A percentile compares a stretch with the other conserved stretches of the same genome.
Evolutionary conservation across 2,329 filamentous ascomycete species (phyloP).

Genomic region (Neofusicoccum sp.): DNA sequence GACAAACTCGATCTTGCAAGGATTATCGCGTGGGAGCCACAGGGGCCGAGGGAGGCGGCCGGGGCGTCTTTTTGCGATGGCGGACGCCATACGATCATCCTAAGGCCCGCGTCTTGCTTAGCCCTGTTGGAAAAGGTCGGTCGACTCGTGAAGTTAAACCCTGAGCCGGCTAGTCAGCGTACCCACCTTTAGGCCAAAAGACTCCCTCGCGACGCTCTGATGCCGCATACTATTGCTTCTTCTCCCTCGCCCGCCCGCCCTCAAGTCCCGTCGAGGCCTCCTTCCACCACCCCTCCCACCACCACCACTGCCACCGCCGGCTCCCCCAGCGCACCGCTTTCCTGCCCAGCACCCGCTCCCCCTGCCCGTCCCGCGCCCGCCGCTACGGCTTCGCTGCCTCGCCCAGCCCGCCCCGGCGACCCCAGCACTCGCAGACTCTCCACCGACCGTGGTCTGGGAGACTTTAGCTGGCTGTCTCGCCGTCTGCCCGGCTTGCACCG

Average conservation of each 20-base stretch:
- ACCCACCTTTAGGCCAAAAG: conserved; percentile 23
- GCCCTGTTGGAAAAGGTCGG: conserved; percentile 20
- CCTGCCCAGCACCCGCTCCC: conserved; percentile 23
- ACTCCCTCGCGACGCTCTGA: conserved; percentile 21
- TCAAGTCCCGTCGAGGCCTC: conserved; percentile 2
- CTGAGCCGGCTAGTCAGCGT: conserved; percentile 21
- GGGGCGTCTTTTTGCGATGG: conserved; percentile 20
- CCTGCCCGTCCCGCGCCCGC: conserved; percentile 20
- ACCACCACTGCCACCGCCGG: conserved; percentile 23
- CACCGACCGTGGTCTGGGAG: conserved; percentile 17
- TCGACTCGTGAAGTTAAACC: conserved; percentile 22
- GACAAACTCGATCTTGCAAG: conserved; percentile 22
- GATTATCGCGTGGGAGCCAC: conserved; percentile 23
- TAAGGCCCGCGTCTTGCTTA: conserved; percentile 22
- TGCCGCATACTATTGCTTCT: conserved; percentile 21
- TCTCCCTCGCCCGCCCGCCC: conserved; percentile 20
- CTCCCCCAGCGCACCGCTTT: conserved; percentile 4
- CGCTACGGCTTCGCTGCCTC: conserved; percentile 16
- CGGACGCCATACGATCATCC: conserved; percentile 21
- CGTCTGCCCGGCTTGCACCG: conserved; percentile 18
- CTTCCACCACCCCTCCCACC: conserved; percentile 13
- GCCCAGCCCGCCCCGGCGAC: conserved; percentile 7
- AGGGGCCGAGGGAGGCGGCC: conserved; percentile 21
- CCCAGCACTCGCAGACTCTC: conserved; percentile 8
- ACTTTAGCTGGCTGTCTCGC: conserved; percentile 13